Base-by-base conservation (phyloP, 257 asterid species). In the Solanum boliviense region DNA sequence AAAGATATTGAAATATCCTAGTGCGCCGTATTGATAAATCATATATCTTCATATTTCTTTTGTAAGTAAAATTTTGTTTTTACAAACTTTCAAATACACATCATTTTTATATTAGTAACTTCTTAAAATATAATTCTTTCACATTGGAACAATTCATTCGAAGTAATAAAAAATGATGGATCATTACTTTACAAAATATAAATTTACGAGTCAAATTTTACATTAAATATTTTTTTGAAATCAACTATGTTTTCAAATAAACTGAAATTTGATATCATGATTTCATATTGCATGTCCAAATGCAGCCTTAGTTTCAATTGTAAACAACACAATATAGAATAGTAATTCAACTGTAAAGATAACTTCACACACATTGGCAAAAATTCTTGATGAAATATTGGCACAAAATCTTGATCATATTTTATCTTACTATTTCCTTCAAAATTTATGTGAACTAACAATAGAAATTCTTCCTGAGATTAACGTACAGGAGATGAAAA, bases 401-500 rank as follows among this genome's bases (percentile, higher is more conserved):
- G 25, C 67, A 58, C 67, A 58, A 41, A 65, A 11, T n/a, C 4
- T 12, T 65, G 36, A 27, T 46, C 39, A 81, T 16, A 81, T 81
- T 16, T 81, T 25, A 31, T 81, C 67, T 79, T 29, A 81, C 85
- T 46, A 46, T 81, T 46, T 81, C 85, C 85, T 81, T 15, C 41
- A 81, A 81, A 46, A 46, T 81, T 81, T 81, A 29, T 81, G 85
- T 81, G 85, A 31, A 46, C 68, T 15, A 29, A 29, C 10, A 44
- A 46, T 9, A 46, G 85, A 9, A 35, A 31, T 81, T 39, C 58
- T 81, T 62, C 67, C 25, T 84, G 31, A 44, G 48, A 88, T 94
- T 89, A 94, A 85, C 98, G 98, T 8, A 87, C 98, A 5, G 98
- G 97, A 23, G 98, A 92, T 41, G 99, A 97, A 88, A 94, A 97